Conservation (phyloP, 192 early-diverging fungal species). For the Powellomyces hirtus region DNA sequence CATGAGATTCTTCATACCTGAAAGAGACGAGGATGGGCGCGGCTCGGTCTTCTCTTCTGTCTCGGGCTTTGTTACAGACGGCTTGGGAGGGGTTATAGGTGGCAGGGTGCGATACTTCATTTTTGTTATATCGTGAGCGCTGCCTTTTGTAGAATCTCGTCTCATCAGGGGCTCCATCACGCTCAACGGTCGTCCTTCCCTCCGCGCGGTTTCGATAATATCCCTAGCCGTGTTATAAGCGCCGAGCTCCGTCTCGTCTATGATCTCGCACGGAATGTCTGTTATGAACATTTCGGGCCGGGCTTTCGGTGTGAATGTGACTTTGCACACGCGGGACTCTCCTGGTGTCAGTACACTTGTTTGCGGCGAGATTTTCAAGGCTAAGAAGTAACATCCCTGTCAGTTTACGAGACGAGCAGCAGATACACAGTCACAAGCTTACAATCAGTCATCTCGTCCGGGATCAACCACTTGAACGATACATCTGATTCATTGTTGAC, state of each 20-base stretch:
- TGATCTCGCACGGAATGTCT: slow-evolving; percentile 47
- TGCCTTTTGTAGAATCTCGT: slow-evolving; percentile 6
- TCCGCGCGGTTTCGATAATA: slow-evolving; percentile 26
- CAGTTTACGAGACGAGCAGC: not conserved
- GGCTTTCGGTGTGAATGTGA: slow-evolving; percentile 34
- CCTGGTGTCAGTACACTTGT: slow-evolving; percentile 31
- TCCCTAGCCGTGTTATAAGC: slow-evolving; percentile 28
- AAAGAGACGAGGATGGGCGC: slow-evolving; percentile 10
- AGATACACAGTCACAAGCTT: not conserved
- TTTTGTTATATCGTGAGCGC: slow-evolving; percentile 25
- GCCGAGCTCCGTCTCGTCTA: slow-evolving; percentile 46
- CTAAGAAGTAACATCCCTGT: not conserved
- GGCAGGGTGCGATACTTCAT: slow-evolving; percentile 38
- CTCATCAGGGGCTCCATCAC: slow-evolving; percentile 8
- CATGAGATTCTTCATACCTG: not conserved
- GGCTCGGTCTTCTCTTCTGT: not conserved
- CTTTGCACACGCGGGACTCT: slow-evolving; percentile 44
- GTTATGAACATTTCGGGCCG: slow-evolving; percentile 32
- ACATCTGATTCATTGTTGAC: slow-evolving; percentile 19
- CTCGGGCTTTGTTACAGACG: not conserved
- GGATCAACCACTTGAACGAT: slow-evolving; percentile 48
- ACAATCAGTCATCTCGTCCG: slow-evolving; percentile 9
- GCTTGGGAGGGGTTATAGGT: slow-evolving; percentile 25
- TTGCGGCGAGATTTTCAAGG: slow-evolving; percentile 36
- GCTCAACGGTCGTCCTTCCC: slow-evolving; percentile 32